Evolutionary conservation across 306 rosid genomes (phyloP).

Genomic region (Pterocarpus macrocarpus): DNA sequence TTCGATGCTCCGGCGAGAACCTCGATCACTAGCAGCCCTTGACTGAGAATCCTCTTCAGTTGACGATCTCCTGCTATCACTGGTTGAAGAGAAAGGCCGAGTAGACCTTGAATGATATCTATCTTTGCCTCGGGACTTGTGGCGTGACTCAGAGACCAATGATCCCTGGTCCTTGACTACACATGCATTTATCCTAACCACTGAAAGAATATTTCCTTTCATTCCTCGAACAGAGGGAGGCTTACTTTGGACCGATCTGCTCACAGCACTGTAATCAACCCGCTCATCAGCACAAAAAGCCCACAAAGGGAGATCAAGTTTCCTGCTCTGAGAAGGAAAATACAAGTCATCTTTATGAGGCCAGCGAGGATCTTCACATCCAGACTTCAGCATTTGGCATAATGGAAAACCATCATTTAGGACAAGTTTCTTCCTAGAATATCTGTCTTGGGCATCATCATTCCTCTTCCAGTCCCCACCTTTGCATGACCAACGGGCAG

Average conservation of each 20-base stretch:
- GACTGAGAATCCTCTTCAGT: constrained; percentile 74
- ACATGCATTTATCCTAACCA: constrained; percentile 93
- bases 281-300: constrained; percentile 85
- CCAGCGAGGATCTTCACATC: constrained; percentile 97
- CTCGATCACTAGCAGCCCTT: constrained; percentile 59
- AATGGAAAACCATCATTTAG: constrained; percentile 84
- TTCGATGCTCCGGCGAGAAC: constrained; percentile 57
- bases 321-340: constrained; percentile 80
- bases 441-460: constrained; percentile 83
- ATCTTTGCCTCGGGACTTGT: constrained; percentile 73
- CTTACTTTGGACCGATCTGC: constrained; percentile 68
- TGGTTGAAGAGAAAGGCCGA: constrained; percentile 66
- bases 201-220: constrained; percentile 86
- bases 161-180: constrained; percentile 93
- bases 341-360: constrained; percentile 84
- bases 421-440: constrained; percentile 81
- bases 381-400: constrained; percentile 89
- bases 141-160: constrained; percentile 80
- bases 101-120: constrained; percentile 73
- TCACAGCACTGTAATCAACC: constrained; percentile 58
- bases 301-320: constrained; percentile 95
- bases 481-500: constrained; percentile 92
- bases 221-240: constrained; percentile 66
- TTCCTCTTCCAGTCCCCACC: constrained; percentile 99
- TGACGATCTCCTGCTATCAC: constrained; percentile 84